Percentiles rank a stretch among this genome's conserved stretches.
phyloP scores from a whole-genome alignment of 495 filamentous ascomycete species.

The Usnea hakonensis region DNA sequence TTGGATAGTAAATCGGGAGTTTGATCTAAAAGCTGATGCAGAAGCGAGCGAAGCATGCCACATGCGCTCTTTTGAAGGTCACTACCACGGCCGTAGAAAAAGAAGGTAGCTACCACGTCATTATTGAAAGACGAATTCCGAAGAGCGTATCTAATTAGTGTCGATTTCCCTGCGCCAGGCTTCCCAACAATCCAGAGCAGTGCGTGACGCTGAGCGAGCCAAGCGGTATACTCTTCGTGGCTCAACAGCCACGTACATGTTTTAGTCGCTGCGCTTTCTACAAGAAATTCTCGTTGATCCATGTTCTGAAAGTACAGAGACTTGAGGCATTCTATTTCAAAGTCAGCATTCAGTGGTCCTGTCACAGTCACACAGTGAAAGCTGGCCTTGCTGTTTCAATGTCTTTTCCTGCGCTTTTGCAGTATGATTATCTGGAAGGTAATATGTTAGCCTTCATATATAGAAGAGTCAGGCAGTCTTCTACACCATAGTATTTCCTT shows the following conservation, averaged over 20 bases:
- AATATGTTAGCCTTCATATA: background rate
- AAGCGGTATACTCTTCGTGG: background rate
- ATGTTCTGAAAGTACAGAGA: background rate
- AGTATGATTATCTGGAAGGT: background rate
- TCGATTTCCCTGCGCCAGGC: background rate
- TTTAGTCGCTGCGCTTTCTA: background rate
- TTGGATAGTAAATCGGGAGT: background rate
- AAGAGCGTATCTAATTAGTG: background rate
- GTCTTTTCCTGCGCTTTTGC: background rate
- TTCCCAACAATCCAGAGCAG: background rate
- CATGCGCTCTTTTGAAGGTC: background rate
- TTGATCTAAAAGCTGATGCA: background rate
- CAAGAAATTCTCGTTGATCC: background rate
- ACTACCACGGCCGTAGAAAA: background rate
- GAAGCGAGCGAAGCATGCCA: background rate
- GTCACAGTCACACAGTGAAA: background rate
- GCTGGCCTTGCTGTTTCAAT: background rate
- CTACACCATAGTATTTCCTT: background rate
- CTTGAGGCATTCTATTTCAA: background rate
- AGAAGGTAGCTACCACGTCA: background rate
- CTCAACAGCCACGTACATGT: background rate
- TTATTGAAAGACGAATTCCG: no score
- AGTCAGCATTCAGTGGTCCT: background rate
- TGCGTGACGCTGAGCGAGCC: background rate
- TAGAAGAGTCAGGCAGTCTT: background rate